Evolutionary conservation across 169 alveolate genomes (phyloP).

Genomic region (Cyclospora cayetanensis): DNA sequence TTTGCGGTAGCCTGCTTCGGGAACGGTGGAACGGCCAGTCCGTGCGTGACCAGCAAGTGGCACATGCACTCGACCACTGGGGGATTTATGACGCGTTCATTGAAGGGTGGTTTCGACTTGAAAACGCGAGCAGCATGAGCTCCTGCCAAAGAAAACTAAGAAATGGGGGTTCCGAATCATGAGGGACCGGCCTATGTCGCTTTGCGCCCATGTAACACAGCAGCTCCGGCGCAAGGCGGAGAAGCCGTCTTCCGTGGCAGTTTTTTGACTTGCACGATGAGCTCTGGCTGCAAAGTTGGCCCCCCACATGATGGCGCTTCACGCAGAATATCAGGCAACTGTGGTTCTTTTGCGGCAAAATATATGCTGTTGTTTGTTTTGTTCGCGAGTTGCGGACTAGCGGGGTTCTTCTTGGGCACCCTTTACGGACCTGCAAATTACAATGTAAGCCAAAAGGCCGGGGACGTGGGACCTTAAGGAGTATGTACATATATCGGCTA

Average conservation of each 20-base stretch:
- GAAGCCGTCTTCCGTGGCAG: background rate
- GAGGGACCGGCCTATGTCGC: background rate
- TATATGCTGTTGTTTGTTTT: background rate
- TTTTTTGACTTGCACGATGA: background rate
- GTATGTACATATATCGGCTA: no score
- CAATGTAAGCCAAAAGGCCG: background rate
- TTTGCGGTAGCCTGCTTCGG: no score
- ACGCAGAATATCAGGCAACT: no score
- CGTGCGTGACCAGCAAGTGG: no score
- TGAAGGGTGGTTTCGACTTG: no score
- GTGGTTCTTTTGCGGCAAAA: background rate
- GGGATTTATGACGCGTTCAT: no score
- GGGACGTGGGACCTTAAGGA: no score
- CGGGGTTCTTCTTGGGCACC: constrained; percentile 18
- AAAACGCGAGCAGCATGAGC: constrained; percentile 40
- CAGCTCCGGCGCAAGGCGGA: background rate
- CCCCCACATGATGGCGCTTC: no score
- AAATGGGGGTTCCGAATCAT: constrained; percentile 40
- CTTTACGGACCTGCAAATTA: background rate
- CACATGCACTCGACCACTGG: no score
- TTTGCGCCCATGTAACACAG: background rate
- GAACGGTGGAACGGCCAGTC: no score
- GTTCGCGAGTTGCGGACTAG: background rate
- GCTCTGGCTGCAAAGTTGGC: no score
- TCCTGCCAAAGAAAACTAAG: background rate